These are phyloP conservation scores for Pyricularia sp. DNA, from an alignment of 2,329 filamentous ascomycete genomes.

Conservation along the genomic window DNA sequence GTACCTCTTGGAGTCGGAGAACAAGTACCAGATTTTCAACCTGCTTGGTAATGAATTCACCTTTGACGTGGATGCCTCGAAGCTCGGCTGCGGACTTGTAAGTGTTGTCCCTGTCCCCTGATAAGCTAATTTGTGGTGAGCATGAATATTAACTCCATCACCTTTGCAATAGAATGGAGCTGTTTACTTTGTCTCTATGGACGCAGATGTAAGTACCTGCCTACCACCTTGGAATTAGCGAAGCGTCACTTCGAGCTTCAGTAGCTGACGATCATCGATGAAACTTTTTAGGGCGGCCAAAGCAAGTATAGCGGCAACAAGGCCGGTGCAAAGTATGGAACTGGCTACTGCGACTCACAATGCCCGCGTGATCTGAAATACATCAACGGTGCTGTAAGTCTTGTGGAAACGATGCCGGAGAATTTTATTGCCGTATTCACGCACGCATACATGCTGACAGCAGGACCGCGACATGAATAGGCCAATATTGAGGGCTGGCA, in stretches of 20 bases:
- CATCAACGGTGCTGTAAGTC: constrained; percentile 35
- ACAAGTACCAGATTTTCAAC: constrained; percentile 51
- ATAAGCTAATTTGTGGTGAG: neutral
- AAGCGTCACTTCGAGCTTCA: neutral
- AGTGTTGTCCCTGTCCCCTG: neutral
- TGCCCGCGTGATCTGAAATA: constrained; percentile 44
- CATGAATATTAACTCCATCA: neutral
- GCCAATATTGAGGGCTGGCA: constrained; percentile 40
- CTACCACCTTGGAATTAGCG: neutral
- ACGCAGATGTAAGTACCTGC: constrained; percentile 27
- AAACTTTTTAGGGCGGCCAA: constrained; percentile 30
- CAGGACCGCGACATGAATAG: constrained; percentile 12
- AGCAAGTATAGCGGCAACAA: constrained; percentile 36
- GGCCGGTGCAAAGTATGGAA: constrained; percentile 46
- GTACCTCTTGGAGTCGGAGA: constrained; percentile 50
- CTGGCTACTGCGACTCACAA: constrained; percentile 42
- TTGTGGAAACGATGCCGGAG: too few relatives aligned
- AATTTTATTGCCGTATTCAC: neutral
- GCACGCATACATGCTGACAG: neutral
- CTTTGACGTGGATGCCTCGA: constrained; percentile 59
- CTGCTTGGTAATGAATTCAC: constrained; percentile 57
- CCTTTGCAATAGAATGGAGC: constrained; percentile 49
- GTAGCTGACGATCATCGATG: neutral
- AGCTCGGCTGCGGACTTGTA: constrained; percentile 27
- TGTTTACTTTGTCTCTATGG: constrained; percentile 53